phyloP scores from a whole-genome alignment of 176 grass and related monocot genomes.

The Miscanthus lutarioriparius region DNA sequence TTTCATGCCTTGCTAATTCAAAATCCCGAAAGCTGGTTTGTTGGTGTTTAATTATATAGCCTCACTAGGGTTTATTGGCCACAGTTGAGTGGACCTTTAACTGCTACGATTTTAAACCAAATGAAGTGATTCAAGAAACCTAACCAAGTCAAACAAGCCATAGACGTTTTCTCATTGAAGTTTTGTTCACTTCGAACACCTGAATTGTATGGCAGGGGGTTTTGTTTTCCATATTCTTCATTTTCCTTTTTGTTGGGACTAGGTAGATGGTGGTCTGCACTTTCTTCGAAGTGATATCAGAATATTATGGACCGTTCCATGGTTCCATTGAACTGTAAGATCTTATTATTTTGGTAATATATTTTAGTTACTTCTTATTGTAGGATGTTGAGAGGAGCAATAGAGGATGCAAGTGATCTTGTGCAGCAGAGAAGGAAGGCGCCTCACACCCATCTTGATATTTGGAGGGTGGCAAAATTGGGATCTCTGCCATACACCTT shows the following conservation, averaged over 20 bases:
- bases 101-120: background rate
- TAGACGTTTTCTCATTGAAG: background rate
- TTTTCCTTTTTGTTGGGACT: background rate
- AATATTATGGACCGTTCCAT: constrained; percentile 11
- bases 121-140: background rate
- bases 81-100: background rate
- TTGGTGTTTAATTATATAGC: background rate
- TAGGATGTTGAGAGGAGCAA: constrained; percentile 51
- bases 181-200: background rate
- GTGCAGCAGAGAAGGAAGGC: constrained; percentile 52
- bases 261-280: background rate
- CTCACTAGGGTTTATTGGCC: background rate
- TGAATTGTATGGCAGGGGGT: background rate
- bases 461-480: constrained; percentile 59
- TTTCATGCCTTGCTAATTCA: background rate
- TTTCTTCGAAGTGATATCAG: background rate
- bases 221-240: background rate
- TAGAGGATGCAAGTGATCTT: constrained; percentile 59
- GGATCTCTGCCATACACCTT: constrained; percentile 47
- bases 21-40: background rate
- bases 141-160: background rate
- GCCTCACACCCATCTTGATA: constrained; percentile 61
- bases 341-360: constrained; percentile 21
- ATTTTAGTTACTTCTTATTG: background rate
- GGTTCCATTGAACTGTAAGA: constrained; percentile 4